Base-by-base conservation (phyloP, 371 early-diverging fungal species). In the Rhizopus sp. region DNA sequence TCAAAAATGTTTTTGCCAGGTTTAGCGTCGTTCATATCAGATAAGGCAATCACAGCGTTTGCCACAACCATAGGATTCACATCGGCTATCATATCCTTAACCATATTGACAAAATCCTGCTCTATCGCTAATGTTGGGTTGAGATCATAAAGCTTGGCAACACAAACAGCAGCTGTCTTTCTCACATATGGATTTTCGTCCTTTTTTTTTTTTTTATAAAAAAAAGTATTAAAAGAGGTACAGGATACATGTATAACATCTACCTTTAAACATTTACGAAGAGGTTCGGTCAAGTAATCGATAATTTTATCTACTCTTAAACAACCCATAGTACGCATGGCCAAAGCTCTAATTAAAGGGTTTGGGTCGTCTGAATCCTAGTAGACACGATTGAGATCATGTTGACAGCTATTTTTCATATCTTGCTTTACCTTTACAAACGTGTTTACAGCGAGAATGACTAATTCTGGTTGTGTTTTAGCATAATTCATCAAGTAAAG, bases 241-340 rank as follows among this genome's bases (percentile, higher is more conserved):
- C 17, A 23, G 29, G 10, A 23, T 23, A 23, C 23, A 23, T 23
- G n/a, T 6, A 10, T 29, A n/a, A 23, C 17, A 13, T 13, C 30
- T 55, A 68, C 69, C 58, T 70, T 70, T 9, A 98, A 80, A 67
- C 91, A 91, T 53, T 90, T 89, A 57, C 94, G 88, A 44, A 95
- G 87, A 8, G 95, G 92, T 38, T 96, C 90, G 10, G 75, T 71
- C 35, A 80, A 65, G 52, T 92, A 92, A 69, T 96, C 96, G 30
- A 95, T 80, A 53, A 99, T 95, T 63, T 93, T 94, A 61, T 96
- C 96, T 0, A 93, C 96, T 57, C 94, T 90, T 48, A 99, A 84
- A 68, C 94, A 98, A 12, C 95, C 92, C 94, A 95, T 93, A 3
- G 96, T 99, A 51, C 99, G 87, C 63, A 99, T 96, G 37, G 99